Conservation (phyloP, 2,329 filamentous ascomycete genomes). For the Colletotrichum lupini region DNA sequence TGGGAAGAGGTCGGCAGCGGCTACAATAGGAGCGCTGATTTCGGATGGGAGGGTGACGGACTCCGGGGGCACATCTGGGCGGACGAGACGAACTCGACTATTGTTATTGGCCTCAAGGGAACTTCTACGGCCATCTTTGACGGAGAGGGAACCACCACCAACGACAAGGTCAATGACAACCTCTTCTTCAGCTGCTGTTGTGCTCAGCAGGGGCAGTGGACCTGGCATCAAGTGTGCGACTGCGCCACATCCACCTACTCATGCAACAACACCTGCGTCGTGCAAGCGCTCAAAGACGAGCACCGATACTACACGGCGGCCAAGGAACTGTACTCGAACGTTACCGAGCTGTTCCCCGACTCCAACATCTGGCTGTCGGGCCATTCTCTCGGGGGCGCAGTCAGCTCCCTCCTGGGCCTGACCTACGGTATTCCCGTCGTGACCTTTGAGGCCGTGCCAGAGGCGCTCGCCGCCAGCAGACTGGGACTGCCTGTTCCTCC, state of each 20-base stretch:
- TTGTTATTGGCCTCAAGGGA: conserved; percentile 93
- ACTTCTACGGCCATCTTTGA: conserved; percentile 93
- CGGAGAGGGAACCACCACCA: conserved; percentile 95
- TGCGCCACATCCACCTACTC: conserved; percentile 88
- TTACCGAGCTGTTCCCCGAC: conserved; percentile 87
- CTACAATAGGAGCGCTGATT: conserved; percentile 89
- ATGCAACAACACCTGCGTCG: conserved; percentile 92
- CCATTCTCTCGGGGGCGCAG: conserved; percentile 91
- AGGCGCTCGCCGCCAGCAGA: conserved; percentile 85
- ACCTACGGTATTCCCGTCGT: conserved; percentile 93
- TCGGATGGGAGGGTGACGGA: conserved; percentile 92
- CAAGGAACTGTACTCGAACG: conserved; percentile 90
- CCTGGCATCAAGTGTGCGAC: conserved; percentile 93
- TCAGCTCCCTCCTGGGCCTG: conserved; percentile 87
- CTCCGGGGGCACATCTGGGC: conserved; percentile 93
- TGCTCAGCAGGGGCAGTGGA: conserved; percentile 88
- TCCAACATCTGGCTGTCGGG: conserved; percentile 90
- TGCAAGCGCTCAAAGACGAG: conserved; percentile 79
- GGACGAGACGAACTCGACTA: conserved; percentile 84
- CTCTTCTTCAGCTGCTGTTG: conserved; percentile 98
- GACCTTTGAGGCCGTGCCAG: conserved; percentile 92
- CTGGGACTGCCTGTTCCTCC: conserved; percentile 89
- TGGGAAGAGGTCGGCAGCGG: conserved; percentile 84
- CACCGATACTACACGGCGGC: conserved; percentile 93
- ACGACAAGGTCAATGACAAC: conserved; percentile 98